phyloP scores from a whole-genome alignment of 306 rosid species.

The Mimosa bimucronata region DNA sequence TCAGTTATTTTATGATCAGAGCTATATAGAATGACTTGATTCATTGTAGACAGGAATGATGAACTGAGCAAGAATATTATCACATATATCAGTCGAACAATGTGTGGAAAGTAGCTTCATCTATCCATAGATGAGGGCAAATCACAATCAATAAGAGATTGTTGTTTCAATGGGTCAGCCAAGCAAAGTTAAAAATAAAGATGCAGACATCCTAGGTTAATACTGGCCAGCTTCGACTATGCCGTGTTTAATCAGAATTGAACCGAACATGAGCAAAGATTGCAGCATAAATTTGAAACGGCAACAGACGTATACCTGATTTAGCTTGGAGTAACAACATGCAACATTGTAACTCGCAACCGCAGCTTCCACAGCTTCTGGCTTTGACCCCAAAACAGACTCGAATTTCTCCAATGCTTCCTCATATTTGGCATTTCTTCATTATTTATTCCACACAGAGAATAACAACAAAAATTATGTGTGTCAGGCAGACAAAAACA shows the following conservation, averaged over 20 bases:
- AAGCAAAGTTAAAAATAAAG: not conserved
- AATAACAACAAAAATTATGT: not conserved
- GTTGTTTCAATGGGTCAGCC: not conserved
- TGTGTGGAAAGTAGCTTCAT: not conserved
- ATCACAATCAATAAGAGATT: not conserved
- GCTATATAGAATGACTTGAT: slow-evolving; percentile 6
- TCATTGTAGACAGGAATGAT: slow-evolving; percentile 5
- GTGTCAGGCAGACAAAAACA: slow-evolving; percentile 18
- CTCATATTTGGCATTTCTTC: slow-evolving; percentile 82
- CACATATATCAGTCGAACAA: not conserved
- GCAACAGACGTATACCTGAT: slow-evolving; percentile 63
- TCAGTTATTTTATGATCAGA: not conserved
- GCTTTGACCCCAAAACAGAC: slow-evolving; percentile 86
- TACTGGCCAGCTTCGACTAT: not conserved
- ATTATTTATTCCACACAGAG: slow-evolving; percentile 36
- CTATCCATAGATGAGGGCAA: not conserved
- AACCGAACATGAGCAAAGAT: not conserved
- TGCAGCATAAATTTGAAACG: slow-evolving; percentile 10
- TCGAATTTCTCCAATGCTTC: slow-evolving; percentile 89
- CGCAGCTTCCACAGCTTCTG: slow-evolving; percentile 73
- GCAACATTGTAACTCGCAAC: slow-evolving; percentile 96
- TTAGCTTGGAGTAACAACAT: slow-evolving; percentile 90
- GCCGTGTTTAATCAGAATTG: not conserved
- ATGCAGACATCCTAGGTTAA: not conserved
- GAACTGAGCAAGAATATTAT: slow-evolving; percentile 12